A percentile compares a stretch with the other conserved stretches of the same genome.
These are phyloP conservation scores for Blastomyces silverae DNA, from an alignment of 2,329 filamentous ascomycete genomes.

Conservation along the genomic window DNA sequence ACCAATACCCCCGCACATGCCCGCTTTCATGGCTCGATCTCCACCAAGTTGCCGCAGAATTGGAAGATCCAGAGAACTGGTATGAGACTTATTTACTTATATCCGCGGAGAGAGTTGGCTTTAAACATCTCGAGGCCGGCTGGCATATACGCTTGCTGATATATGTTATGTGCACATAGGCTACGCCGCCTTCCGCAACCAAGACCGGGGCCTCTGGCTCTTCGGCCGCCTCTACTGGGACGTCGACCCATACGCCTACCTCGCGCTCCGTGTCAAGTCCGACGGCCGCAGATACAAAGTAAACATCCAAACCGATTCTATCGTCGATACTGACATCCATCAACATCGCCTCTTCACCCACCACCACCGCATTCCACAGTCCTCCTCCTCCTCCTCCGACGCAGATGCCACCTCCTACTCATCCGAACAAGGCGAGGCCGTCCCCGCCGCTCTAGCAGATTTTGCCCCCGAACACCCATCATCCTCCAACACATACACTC, in stretches of 20 bases:
- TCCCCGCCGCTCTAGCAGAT: constrained; percentile 35
- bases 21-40: constrained; percentile 82
- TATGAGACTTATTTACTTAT: constrained; percentile 20
- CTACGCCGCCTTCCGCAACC: constrained; percentile 84
- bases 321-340: constrained; percentile 91
- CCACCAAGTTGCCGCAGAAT: constrained; percentile 70
- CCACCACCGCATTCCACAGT: constrained; percentile 32
- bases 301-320: constrained; percentile 89
- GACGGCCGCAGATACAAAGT: constrained; percentile 90
- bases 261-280: constrained; percentile 80
- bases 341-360: constrained; percentile 72
- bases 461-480: constrained; percentile 27
- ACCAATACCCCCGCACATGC: constrained; percentile 55
- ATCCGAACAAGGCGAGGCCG: constrained; percentile 19
- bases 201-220: constrained; percentile 66
- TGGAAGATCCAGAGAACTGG: constrained; percentile 40
- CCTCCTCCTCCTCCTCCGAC: constrained; percentile 20
- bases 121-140: background rate
- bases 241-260: constrained; percentile 79
- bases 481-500: constrained; percentile 31
- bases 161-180: constrained; percentile 47
- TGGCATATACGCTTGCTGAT: background rate
- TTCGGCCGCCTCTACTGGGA: constrained; percentile 85
- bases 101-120: constrained; percentile 4
- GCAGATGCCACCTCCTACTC: constrained; percentile 19